A percentile compares a stretch with the other conserved stretches of the same genome.
phyloP scores from a whole-genome alignment of 2,329 filamentous ascomycete genomes.

The Epichloe uncinata region DNA sequence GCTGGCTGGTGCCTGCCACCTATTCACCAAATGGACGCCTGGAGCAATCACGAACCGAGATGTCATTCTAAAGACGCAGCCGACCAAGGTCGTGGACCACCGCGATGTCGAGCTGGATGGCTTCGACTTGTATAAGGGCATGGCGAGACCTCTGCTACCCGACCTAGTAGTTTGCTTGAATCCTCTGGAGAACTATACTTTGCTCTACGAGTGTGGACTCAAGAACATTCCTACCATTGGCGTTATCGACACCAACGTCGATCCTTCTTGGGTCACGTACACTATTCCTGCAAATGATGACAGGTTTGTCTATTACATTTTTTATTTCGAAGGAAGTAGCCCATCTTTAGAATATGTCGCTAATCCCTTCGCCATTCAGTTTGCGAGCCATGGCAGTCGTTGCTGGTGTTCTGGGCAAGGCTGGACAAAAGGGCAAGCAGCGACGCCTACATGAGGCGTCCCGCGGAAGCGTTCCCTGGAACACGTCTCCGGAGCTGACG shows the following conservation, averaged over 20 bases:
- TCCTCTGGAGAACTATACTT: slow-evolving; percentile 77
- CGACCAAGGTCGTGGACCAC: slow-evolving; percentile 64
- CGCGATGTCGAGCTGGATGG: slow-evolving; percentile 46
- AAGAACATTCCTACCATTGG: slow-evolving; percentile 89
- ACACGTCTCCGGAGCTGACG: slow-evolving; percentile 30
- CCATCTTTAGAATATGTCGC: neutral
- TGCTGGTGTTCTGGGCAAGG: slow-evolving; percentile 71
- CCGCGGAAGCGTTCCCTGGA: slow-evolving; percentile 51
- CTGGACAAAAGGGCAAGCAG: slow-evolving; percentile 64
- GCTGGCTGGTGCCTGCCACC: slow-evolving; percentile 65
- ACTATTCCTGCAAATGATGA: slow-evolving; percentile 96
- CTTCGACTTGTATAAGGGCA: slow-evolving; percentile 51
- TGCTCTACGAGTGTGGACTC: slow-evolving; percentile 82
- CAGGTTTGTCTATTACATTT: slow-evolving; percentile 39
- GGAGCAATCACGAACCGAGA: slow-evolving; percentile 88
- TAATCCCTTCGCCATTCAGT: slow-evolving; percentile 31
- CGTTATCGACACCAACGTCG: slow-evolving; percentile 82
- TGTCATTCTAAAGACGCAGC: slow-evolving; percentile 62
- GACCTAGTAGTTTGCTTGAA: slow-evolving; percentile 91
- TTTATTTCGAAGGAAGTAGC: neutral
- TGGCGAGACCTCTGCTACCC: slow-evolving; percentile 58
- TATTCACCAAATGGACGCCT: slow-evolving; percentile 88
- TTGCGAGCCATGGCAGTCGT: slow-evolving; percentile 71
- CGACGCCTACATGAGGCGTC: slow-evolving; percentile 50
- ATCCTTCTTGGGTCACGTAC: slow-evolving; percentile 91